Conservation (phyloP, 176 grass and related monocot species). For the Musa beccarii region DNA sequence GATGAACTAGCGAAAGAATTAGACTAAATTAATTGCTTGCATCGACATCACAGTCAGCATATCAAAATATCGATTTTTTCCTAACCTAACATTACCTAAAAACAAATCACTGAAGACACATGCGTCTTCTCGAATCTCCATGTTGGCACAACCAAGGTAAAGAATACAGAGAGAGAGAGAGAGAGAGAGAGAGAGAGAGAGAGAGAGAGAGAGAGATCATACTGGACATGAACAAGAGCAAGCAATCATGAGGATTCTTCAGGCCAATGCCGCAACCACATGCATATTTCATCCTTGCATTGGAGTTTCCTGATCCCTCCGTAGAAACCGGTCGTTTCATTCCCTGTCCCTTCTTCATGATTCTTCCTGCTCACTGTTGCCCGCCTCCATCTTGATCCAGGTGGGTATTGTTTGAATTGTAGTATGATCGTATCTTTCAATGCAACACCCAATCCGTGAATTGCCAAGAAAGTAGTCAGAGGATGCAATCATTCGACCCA, state of each 20-base stretch:
- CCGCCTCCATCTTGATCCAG: slow-evolving; percentile 61
- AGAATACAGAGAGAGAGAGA: no score
- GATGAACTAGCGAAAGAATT: no score
- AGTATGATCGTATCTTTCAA: slow-evolving; percentile 46
- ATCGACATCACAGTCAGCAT: no score
- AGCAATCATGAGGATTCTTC: slow-evolving; percentile 8
- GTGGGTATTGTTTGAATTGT: slow-evolving; percentile 80
- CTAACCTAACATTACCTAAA: no score
- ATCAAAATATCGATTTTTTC: no score
- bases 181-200: no score
- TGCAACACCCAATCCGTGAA: background rate
- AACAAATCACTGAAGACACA: no score
- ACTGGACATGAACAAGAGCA: no score
- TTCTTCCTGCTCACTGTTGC: slow-evolving; percentile 48
- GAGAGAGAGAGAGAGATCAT: no score
- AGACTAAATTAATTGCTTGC: no score
- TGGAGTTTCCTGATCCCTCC: slow-evolving; percentile 71
- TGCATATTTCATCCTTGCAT: slow-evolving; percentile 48
- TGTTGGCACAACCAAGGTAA: no score
- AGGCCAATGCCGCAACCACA: slow-evolving; percentile 70
- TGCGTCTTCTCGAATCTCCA: no score
- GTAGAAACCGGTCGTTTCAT: slow-evolving; percentile 68
- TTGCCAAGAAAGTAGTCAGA: background rate
- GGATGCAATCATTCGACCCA: background rate
- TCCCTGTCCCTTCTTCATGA: slow-evolving; percentile 51